phyloP scores from a whole-genome alignment of 2,329 filamentous ascomycete species.

The Alternaria sp. region DNA sequence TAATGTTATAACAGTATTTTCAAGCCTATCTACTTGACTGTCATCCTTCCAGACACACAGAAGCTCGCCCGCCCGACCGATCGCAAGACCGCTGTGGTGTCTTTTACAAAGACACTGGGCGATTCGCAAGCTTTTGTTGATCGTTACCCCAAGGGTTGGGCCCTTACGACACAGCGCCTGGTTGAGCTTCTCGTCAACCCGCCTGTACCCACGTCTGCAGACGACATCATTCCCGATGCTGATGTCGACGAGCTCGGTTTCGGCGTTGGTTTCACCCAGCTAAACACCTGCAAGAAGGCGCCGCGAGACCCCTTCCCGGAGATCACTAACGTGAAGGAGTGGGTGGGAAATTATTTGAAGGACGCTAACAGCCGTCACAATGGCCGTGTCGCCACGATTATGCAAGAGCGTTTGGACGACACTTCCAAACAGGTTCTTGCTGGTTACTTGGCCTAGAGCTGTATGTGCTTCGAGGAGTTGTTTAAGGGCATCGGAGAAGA shows the following conservation, averaged over 20 bases:
- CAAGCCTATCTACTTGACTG: slow-evolving; percentile 81
- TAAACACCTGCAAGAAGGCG: slow-evolving; percentile 86
- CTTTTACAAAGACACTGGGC: slow-evolving; percentile 89
- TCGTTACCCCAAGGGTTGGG: slow-evolving; percentile 79
- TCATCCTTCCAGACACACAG: slow-evolving; percentile 89
- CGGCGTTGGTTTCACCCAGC: slow-evolving; percentile 89
- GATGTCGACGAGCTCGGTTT: slow-evolving; percentile 96
- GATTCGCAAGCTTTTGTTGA: slow-evolving; percentile 85
- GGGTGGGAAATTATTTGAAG: slow-evolving; percentile 84
- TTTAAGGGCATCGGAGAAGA: background rate
- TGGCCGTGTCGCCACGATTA: slow-evolving; percentile 75
- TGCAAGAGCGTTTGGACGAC: slow-evolving; percentile 70
- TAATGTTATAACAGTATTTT: slow-evolving; percentile 68
- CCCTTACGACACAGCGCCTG: slow-evolving; percentile 86
- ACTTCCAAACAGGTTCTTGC: slow-evolving; percentile 53
- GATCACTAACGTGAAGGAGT: slow-evolving; percentile 77
- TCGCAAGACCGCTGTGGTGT: slow-evolving; percentile 92
- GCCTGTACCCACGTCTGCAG: slow-evolving; percentile 72
- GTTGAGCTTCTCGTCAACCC: slow-evolving; percentile 90
- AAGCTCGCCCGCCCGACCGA: slow-evolving; percentile 88
- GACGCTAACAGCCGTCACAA: slow-evolving; percentile 77
- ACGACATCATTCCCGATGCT: slow-evolving; percentile 82
- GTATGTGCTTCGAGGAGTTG: background rate
- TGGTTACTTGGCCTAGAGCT: slow-evolving; percentile 34
- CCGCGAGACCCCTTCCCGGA: slow-evolving; percentile 85